Conservation (phyloP, 2,329 filamentous ascomycete genomes). For the Cytospora leucostoma region DNA sequence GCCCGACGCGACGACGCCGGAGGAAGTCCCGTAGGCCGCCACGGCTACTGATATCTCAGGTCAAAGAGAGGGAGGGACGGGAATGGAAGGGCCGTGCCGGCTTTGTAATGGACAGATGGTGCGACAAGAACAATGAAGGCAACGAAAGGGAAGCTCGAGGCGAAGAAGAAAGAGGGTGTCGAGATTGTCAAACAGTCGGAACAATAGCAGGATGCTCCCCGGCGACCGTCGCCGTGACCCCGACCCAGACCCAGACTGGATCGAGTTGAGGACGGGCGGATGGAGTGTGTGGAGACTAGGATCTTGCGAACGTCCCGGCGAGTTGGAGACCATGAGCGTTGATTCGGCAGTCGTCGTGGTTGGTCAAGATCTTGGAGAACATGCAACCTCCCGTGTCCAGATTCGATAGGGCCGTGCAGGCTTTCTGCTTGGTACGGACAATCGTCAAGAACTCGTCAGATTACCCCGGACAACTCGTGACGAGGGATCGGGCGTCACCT, state of each 20-base stretch:
- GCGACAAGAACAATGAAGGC: not conserved
- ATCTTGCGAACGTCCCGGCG: constrained; percentile 11
- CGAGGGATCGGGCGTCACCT: constrained; percentile 1
- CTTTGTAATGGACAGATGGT: constrained; percentile 10
- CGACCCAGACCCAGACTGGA: not conserved
- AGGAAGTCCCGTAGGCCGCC: constrained; percentile 39
- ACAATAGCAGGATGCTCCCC: not conserved
- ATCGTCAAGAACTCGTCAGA: not conserved
- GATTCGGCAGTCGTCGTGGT: constrained; percentile 13
- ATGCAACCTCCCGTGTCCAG: constrained; percentile 11
- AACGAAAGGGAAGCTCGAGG: not conserved
- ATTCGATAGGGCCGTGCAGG: not conserved
- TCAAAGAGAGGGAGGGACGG: constrained; percentile 29
- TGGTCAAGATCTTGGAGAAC: constrained; percentile 16
- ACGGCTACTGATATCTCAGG: constrained; percentile 37
- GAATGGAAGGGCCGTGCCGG: constrained; percentile 17
- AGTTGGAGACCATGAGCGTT: constrained; percentile 16
- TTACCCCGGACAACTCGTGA: not conserved
- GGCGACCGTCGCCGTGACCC: constrained; percentile 8
- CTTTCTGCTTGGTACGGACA: not conserved
- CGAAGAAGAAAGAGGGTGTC: not conserved
- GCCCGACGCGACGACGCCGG: constrained; percentile 26
- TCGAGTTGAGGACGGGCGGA: not conserved
- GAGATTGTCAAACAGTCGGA: constrained; percentile 4
- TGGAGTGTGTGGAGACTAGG: constrained; percentile 8